A percentile compares a stretch with the other conserved stretches of the same genome.
Conservation (phyloP, 352 stramenopile genomes). For the Pythium dissimile region DNA sequence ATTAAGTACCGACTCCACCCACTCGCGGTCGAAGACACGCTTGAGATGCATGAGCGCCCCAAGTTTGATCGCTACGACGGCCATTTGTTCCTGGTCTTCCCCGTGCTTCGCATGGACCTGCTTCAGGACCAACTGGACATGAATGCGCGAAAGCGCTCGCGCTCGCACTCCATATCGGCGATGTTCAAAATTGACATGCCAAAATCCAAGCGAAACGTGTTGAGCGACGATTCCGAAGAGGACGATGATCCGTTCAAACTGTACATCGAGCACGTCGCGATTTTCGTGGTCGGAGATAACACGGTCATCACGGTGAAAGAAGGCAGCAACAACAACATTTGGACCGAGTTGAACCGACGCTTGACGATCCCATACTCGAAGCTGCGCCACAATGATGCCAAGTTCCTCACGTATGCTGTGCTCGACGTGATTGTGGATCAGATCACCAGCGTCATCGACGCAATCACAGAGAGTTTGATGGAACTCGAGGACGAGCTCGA, state of each 20-base stretch:
- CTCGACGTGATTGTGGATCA: conserved; percentile 88
- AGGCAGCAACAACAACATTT: conserved; percentile 61
- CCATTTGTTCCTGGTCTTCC: conserved; percentile 83
- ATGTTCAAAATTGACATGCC: conserved; percentile 42
- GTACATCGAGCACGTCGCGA: conserved; percentile 79
- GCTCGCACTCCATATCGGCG: conserved; percentile 33
- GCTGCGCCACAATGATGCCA: conserved; percentile 83
- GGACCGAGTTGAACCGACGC: conserved; percentile 64
- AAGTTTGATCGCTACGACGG: conserved; percentile 86
- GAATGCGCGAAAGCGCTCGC: conserved; percentile 32
- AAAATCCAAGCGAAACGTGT: background rate
- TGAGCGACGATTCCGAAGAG: conserved; percentile 28
- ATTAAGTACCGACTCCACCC: conserved; percentile 88
- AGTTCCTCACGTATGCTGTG: conserved; percentile 85
- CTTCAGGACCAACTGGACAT: conserved; percentile 33
- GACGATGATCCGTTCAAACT: conserved; percentile 68
- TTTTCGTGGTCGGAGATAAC: conserved; percentile 80
- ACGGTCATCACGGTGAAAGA: conserved; percentile 87
- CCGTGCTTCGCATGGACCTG: conserved; percentile 71
- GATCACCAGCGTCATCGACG: conserved; percentile 70
- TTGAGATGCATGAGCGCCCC: conserved; percentile 82
- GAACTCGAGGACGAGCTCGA: conserved; percentile 75
- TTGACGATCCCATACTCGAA: conserved; percentile 87
- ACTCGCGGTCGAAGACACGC: conserved; percentile 81
- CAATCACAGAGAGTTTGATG: conserved; percentile 75